Conservation (phyloP, 768 basidiomycete species). For the Trametes cubensis region DNA sequence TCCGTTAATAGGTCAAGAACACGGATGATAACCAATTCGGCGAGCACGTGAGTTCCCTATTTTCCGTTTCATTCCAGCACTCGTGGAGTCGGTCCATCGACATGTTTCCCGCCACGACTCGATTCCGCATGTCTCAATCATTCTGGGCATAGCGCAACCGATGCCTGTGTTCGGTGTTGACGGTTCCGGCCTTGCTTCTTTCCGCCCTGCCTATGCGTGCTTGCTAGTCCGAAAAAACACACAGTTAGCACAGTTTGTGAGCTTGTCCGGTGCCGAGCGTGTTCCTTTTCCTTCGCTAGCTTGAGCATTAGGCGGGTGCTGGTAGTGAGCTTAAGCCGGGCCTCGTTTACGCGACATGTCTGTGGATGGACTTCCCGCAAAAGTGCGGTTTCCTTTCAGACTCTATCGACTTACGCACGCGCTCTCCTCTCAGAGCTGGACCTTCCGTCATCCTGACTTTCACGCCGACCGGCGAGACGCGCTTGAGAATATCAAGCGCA, state of each 20-base stretch:
- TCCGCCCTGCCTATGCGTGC: conserved; percentile 16
- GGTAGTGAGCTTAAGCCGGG: background rate
- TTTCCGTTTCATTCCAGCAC: conserved; percentile 22
- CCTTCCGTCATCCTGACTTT: conserved; percentile 56
- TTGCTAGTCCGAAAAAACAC: conserved; percentile 6
- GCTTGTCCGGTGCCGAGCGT: background rate
- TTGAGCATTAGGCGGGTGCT: conserved; percentile 3
- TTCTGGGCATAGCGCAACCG: background rate
- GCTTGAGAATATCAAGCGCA: conserved; percentile 69
- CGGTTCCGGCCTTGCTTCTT: background rate
- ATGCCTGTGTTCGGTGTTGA: background rate
- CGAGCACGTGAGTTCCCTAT: conserved; percentile 48
- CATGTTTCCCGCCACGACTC: conserved; percentile 8
- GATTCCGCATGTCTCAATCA: conserved; percentile 4
- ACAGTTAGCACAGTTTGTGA: background rate
- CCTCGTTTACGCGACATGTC: conserved; percentile 7
- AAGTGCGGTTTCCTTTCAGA: background rate
- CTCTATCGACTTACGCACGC: conserved; percentile 4
- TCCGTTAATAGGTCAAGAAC: conserved; percentile 66
- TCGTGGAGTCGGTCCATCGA: conserved; percentile 9
- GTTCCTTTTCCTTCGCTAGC: conserved; percentile 4
- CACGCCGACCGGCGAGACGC: conserved; percentile 54
- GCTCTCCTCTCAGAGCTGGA: conserved; percentile 43
- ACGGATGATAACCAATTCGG: conserved; percentile 77
- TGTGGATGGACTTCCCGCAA: conserved; percentile 5